Conservation (phyloP, 306 rosid species). For the Neltuma alba region DNA sequence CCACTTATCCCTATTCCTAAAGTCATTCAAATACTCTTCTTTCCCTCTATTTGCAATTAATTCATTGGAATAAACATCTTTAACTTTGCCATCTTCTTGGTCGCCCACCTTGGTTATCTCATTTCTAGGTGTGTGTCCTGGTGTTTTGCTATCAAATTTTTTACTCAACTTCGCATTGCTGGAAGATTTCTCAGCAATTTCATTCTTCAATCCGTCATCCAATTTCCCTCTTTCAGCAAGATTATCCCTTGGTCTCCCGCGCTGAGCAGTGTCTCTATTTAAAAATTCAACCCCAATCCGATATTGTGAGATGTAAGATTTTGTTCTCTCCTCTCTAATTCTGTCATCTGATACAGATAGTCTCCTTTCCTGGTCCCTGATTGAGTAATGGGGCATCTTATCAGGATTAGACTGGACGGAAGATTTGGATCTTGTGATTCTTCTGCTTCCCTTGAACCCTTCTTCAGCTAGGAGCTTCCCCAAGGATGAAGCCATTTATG, state of each 20-base stretch:
- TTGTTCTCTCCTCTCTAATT: slow-evolving; percentile 36
- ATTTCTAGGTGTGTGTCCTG: slow-evolving; percentile 28
- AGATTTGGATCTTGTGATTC: slow-evolving; percentile 50
- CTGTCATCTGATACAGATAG: slow-evolving; percentile 40
- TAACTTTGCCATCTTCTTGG: neutral
- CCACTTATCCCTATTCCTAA: slow-evolving; percentile 8
- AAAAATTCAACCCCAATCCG: neutral
- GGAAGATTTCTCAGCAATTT: slow-evolving; percentile 24
- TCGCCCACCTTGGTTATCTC: slow-evolving; percentile 33
- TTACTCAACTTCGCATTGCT: neutral
- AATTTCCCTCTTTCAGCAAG: slow-evolving; percentile 14
- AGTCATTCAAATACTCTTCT: slow-evolving; percentile 28
- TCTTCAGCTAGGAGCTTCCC: slow-evolving; percentile 78
- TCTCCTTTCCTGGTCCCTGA: slow-evolving; percentile 29
- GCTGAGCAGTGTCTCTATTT: slow-evolving; percentile 1
- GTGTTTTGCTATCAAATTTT: neutral
- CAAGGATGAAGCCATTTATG: slow-evolving; percentile 74
- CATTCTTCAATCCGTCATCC: slow-evolving; percentile 27
- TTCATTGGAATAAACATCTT: slow-evolving; percentile 20
- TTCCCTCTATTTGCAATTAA: slow-evolving; percentile 31
- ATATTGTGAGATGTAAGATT: slow-evolving; percentile 36
- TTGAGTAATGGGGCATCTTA: slow-evolving; percentile 38
- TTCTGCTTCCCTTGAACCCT: slow-evolving; percentile 73
- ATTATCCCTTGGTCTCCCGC: slow-evolving; percentile 24
- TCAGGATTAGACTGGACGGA: slow-evolving; percentile 48